A percentile compares a stretch with the other conserved stretches of the same genome.
These are phyloP conservation scores for Fraxinus ornus DNA, from an alignment of 305 asterid genomes.

Conservation along the genomic window DNA sequence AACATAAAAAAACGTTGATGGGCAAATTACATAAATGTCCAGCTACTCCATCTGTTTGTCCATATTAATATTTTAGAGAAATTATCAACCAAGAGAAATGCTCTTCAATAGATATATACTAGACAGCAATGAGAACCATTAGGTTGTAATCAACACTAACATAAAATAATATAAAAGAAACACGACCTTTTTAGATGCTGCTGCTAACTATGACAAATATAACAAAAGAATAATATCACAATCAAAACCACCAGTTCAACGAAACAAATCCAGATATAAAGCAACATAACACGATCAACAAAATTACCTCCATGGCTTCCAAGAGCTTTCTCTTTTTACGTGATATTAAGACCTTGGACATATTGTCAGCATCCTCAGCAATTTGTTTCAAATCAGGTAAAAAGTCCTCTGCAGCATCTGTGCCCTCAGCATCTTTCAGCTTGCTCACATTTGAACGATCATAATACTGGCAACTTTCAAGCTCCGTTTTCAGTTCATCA, in stretches of 20 bases:
- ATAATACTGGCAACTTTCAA: conserved; percentile 43
- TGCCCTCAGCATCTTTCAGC: conserved; percentile 26
- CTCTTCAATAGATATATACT: neutral
- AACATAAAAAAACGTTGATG: neutral
- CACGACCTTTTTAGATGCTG: neutral
- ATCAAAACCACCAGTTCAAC: neutral
- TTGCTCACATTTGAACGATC: conserved; percentile 23
- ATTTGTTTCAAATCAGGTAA: conserved; percentile 44
- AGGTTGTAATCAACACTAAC: neutral
- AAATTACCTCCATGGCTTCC: conserved; percentile 60
- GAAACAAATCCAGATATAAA: neutral
- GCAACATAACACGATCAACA: neutral
- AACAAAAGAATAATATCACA: neutral
- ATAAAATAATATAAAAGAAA: neutral
- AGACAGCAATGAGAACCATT: neutral
- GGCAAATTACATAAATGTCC: neutral
- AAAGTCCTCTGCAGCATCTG: conserved; percentile 38
- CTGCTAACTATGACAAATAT: neutral
- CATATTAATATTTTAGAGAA: neutral
- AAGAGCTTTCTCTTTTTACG: conserved; percentile 60
- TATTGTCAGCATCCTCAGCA: conserved; percentile 50
- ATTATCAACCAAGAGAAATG: neutral
- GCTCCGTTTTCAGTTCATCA: conserved; percentile 59
- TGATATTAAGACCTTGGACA: conserved; percentile 52
- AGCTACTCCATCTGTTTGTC: neutral